Conservation (phyloP, 2,329 filamentous ascomycete genomes). For the Diaporthe batatas region DNA sequence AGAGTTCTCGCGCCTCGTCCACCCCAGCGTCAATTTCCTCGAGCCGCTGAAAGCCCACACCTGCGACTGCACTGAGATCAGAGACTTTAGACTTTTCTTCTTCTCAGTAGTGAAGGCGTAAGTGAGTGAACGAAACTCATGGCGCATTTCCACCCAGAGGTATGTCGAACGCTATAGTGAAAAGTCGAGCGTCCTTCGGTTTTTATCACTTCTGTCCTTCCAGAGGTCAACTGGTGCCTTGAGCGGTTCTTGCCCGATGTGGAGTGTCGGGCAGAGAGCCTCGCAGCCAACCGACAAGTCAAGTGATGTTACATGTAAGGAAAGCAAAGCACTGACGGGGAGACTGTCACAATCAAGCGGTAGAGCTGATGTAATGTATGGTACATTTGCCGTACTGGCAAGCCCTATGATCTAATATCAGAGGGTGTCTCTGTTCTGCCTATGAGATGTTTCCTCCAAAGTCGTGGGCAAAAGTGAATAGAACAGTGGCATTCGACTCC, state of each 20-base stretch:
- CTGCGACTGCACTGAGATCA: background rate
- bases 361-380: constrained; percentile 33
- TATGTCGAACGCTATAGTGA: background rate
- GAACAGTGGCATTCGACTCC: constrained; percentile 41
- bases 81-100: background rate
- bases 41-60: background rate
- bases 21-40: no score
- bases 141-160: background rate
- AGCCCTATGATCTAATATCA: constrained; percentile 44
- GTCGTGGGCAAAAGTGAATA: constrained; percentile 42
- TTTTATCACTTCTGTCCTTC: background rate
- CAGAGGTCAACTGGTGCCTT: background rate
- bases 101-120: background rate
- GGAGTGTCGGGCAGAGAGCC: no score
- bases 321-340: background rate
- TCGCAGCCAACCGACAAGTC: background rate
- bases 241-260: background rate
- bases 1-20: no score
- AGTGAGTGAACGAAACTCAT: no score
- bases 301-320: background rate
- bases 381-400: constrained; percentile 41
- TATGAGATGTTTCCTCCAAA: constrained; percentile 43
- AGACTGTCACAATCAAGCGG: background rate
- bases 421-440: constrained; percentile 43
- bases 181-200: no score